phyloP scores from a whole-genome alignment of 352 stramenopile species.

The Globisporangium yorkense region DNA sequence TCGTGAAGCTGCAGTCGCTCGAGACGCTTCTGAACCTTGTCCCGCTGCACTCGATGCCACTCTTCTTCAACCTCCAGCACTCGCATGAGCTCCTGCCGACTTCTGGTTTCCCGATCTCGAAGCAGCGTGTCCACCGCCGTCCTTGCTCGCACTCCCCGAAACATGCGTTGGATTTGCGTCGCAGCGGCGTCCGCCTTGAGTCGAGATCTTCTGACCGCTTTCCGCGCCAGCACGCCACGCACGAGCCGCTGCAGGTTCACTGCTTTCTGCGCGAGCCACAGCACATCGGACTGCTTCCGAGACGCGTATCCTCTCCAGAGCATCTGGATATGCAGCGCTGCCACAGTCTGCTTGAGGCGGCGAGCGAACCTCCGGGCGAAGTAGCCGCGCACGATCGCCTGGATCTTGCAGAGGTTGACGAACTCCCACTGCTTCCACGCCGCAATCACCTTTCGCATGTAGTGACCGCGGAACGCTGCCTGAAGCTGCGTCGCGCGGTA shows the following conservation, averaged over 20 bases:
- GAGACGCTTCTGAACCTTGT: slow-evolving; percentile 46
- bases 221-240: slow-evolving; percentile 40
- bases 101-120: slow-evolving; percentile 49
- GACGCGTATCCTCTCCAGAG: slow-evolving; percentile 47
- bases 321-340: slow-evolving; percentile 53
- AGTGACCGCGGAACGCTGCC: slow-evolving; percentile 47
- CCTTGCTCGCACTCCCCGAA: slow-evolving; percentile 51
- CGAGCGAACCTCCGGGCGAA: slow-evolving; percentile 18
- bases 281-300: slow-evolving; percentile 38
- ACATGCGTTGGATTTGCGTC: slow-evolving; percentile 60
- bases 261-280: slow-evolving; percentile 39
- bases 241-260: slow-evolving; percentile 52
- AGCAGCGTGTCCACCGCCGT: slow-evolving; percentile 30
- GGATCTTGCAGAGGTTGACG: slow-evolving; percentile 54
- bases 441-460: slow-evolving; percentile 34
- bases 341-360: slow-evolving; percentile 18
- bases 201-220: slow-evolving; percentile 19
- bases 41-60: slow-evolving; percentile 52
- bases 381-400: slow-evolving; percentile 52
- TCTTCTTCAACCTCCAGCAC: slow-evolving; percentile 65
- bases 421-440: slow-evolving; percentile 55
- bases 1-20: slow-evolving; percentile 46
- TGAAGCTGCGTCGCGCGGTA: slow-evolving; percentile 50
- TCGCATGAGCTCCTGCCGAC: slow-evolving; percentile 62
- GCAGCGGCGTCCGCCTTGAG: slow-evolving; percentile 17